These are phyloP conservation scores for Zoysia matrella DNA, from an alignment of 202 grass and related monocot genomes.

Conservation along the genomic window DNA sequence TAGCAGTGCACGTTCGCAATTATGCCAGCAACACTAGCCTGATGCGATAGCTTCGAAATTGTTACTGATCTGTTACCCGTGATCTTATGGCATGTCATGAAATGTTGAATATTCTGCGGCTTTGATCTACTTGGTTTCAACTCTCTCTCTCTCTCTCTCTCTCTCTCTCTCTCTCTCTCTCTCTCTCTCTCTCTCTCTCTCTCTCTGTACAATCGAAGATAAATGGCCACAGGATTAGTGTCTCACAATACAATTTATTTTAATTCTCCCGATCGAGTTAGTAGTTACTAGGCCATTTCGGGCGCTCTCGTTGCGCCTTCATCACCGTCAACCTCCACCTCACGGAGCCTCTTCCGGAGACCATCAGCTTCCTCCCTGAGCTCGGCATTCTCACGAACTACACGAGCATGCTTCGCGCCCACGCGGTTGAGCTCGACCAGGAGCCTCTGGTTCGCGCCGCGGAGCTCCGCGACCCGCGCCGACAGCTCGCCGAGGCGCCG, in stretches of 20 bases:
- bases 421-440: conserved; percentile 54
- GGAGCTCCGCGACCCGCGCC: conserved; percentile 36
- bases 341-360: conserved; percentile 46
- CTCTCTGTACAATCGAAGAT: conserved; percentile 9
- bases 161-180: too few relatives aligned
- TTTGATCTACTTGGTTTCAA: neutral
- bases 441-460: conserved; percentile 40
- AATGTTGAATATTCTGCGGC: conserved; percentile 8
- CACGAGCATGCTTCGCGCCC: conserved; percentile 21
- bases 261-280: too few relatives aligned
- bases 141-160: too few relatives aligned
- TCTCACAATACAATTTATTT: neutral
- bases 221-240: conserved; percentile 17
- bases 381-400: conserved; percentile 50
- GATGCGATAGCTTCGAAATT: neutral
- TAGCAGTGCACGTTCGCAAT: neutral
- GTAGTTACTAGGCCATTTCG: conserved; percentile 20
- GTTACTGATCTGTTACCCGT: neutral
- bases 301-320: conserved; percentile 8
- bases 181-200: too few relatives aligned
- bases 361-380: conserved; percentile 50
- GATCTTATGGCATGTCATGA: neutral
- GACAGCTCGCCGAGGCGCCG: conserved; percentile 52
- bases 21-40: neutral
- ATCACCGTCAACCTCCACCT: conserved; percentile 15